These are phyloP conservation scores for Circinella umbellata DNA, from an alignment of 371 early-diverging fungal species.

Conservation along the genomic window DNA sequence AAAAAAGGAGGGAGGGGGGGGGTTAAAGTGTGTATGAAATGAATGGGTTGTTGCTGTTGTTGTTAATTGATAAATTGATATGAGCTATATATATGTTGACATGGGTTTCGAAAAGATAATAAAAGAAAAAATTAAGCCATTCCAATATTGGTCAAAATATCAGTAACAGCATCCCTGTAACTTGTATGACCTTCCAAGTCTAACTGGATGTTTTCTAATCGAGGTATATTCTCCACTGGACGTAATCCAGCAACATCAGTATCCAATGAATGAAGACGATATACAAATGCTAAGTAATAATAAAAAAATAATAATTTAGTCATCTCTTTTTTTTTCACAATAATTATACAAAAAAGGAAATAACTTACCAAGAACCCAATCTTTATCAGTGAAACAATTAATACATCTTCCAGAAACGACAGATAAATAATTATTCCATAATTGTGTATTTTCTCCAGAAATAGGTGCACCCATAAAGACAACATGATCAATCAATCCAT, in stretches of 20 bases:
- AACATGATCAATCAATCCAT: conserved; percentile 63
- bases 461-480: conserved; percentile 71
- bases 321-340: not conserved
- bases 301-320: not conserved
- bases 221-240: conserved; percentile 57
- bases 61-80: no score
- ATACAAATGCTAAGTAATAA: conserved; percentile 64
- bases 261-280: conserved; percentile 65
- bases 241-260: conserved; percentile 84
- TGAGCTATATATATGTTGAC: not conserved
- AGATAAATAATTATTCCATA: conserved; percentile 52
- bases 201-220: conserved; percentile 83
- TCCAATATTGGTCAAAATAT: conserved; percentile 6
- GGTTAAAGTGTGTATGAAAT: no score
- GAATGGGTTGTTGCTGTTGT: no score
- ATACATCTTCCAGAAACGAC: conserved; percentile 88
- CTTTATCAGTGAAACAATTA: conserved; percentile 88
- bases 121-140: not conserved
- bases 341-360: not conserved
- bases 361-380: conserved; percentile 81
- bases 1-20: no score
- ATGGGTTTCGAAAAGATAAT: not conserved
- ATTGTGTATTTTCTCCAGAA: conserved; percentile 41
- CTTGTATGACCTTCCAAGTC: conserved; percentile 87
- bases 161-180: conserved; percentile 60